Evolutionary conservation across 2,329 filamentous ascomycete genomes (phyloP).

Genomic region (Colletotrichum zoysiae): DNA sequence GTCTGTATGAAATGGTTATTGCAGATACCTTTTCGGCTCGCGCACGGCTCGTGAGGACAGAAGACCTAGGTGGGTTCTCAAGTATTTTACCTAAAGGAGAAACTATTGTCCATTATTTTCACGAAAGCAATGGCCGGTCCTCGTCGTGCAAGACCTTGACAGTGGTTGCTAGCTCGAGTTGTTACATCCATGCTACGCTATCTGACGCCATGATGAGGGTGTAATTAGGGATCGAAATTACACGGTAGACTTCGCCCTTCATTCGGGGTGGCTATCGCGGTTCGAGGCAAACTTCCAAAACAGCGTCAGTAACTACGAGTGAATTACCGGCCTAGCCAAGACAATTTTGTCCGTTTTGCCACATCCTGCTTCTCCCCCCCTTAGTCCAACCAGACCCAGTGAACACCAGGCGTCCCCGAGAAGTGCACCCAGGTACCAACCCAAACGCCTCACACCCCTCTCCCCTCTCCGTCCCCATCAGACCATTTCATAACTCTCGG

Average conservation of each 20-base stretch:
- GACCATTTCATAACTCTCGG: slow-evolving; percentile 52
- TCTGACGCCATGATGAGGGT: background rate
- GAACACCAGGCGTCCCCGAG: background rate
- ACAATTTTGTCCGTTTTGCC: background rate
- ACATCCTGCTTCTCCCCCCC: background rate
- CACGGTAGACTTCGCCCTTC: background rate
- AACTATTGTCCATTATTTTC: background rate
- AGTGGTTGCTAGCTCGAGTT: background rate
- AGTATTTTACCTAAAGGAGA: no score
- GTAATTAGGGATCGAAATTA: background rate
- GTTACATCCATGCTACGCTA: background rate
- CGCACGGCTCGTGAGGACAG: background rate
- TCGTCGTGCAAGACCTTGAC: background rate
- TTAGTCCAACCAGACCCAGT: no score
- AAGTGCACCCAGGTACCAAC: slow-evolving; percentile 12
- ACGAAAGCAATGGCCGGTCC: background rate
- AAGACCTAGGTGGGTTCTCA: background rate
- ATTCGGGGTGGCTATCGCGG: background rate
- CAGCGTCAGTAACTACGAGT: no score
- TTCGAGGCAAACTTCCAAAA: no score
- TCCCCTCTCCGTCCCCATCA: slow-evolving; percentile 9
- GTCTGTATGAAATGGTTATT: background rate
- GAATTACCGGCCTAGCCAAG: background rate
- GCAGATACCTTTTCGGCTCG: background rate
- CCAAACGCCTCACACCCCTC: slow-evolving; percentile 9